Evolutionary conservation across 768 basidiomycete genomes (phyloP).

Genomic region (Termitomyces sp.): DNA sequence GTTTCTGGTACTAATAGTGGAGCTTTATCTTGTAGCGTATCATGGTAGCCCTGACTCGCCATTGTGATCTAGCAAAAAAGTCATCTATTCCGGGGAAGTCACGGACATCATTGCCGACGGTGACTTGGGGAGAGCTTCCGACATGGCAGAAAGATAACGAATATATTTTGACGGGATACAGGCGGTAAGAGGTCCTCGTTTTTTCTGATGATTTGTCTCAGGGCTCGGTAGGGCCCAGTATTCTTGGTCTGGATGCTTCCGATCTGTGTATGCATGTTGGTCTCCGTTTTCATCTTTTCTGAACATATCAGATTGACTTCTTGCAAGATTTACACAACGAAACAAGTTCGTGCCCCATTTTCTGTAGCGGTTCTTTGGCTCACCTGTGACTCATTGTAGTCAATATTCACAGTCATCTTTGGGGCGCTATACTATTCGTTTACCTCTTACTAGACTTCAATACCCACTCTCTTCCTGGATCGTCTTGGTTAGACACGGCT

Average conservation of each 20-base stretch:
- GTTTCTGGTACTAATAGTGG: background rate
- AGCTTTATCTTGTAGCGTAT: background rate
- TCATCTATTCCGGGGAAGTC: background rate
- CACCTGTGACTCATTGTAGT: constrained; percentile 38
- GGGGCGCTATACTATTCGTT: constrained; percentile 61
- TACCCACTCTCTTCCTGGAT: constrained; percentile 47
- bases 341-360: constrained; percentile 43
- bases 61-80: constrained; percentile 6
- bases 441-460: constrained; percentile 54
- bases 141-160: constrained; percentile 76
- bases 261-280: constrained; percentile 69
- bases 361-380: constrained; percentile 13
- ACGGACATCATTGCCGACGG: constrained; percentile 20
- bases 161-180: constrained; percentile 66
- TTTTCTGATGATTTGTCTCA: constrained; percentile 9
- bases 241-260: constrained; percentile 58
- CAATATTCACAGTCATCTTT: constrained; percentile 83
- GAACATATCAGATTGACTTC: constrained; percentile 10
- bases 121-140: constrained; percentile 57
- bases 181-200: constrained; percentile 43
- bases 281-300: constrained; percentile 16
- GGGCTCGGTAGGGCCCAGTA: constrained; percentile 47
- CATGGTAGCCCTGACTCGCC: constrained; percentile 1
- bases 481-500: constrained; percentile 59
- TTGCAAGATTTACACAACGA: constrained; percentile 72